phyloP scores from a whole-genome alignment of 768 basidiomycete genomes.

The Pleurotus djamor region DNA sequence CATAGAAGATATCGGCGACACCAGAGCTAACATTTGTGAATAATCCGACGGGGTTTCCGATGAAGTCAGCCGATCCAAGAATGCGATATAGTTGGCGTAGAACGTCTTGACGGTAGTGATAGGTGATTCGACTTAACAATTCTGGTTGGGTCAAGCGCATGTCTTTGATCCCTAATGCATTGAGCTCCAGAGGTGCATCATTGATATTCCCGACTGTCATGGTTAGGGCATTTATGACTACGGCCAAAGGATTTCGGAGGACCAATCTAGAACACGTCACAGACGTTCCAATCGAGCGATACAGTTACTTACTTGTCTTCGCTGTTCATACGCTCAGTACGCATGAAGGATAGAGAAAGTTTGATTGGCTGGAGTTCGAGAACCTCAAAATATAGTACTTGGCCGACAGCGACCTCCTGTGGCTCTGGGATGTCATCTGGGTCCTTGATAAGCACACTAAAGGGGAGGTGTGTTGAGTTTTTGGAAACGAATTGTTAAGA shows the following conservation, averaged over 20 bases:
- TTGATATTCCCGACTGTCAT: conserved; percentile 98
- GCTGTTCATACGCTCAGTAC: conserved; percentile 89
- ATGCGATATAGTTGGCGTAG: conserved; percentile 94
- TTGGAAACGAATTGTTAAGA: not conserved
- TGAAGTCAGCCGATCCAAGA: conserved; percentile 97
- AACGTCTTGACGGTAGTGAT: conserved; percentile 94
- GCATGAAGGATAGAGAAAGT: conserved; percentile 93
- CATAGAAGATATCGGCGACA: conserved; percentile 97
- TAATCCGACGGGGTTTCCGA: conserved; percentile 92
- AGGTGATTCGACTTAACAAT: conserved; percentile 77
- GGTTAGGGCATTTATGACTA: conserved; percentile 90
- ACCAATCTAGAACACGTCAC: conserved; percentile 48
- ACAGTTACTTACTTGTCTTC: conserved; percentile 79
- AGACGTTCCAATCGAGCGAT: conserved; percentile 7
- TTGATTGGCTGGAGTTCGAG: conserved; percentile 94
- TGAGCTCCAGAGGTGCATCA: conserved; percentile 91
- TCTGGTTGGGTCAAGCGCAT: conserved; percentile 87
- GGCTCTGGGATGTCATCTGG: conserved; percentile 72
- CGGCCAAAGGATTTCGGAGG: conserved; percentile 87
- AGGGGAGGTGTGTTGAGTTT: conserved; percentile 9
- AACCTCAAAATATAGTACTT: conserved; percentile 92
- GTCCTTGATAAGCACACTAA: conserved; percentile 70
- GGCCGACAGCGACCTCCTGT: conserved; percentile 58
- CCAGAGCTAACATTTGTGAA: conserved; percentile 99
- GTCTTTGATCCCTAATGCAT: conserved; percentile 92